Base-by-base conservation (phyloP, 805 yeast species). In the Metschnikowia santaceciliae region DNA sequence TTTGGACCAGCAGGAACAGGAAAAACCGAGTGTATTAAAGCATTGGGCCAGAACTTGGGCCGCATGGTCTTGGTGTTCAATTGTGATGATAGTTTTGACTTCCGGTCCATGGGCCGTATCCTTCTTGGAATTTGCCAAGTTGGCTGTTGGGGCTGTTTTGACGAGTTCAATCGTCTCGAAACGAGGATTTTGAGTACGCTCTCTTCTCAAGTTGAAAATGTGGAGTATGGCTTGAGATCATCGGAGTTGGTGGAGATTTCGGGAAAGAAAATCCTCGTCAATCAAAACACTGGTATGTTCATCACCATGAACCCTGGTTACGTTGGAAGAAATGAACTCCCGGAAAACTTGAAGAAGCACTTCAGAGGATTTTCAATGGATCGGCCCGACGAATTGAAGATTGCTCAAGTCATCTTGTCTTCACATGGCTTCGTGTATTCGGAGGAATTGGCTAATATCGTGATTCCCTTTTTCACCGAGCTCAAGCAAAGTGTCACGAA, bases 1-100 rank as follows among this genome's bases (percentile, higher is more conserved):
- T 83, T 86, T 66, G 98, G 98, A 0, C 97, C 98, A 1, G 97
- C 98, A 2, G 98, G 98, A 39, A 92, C 98, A 0, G 98, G 98
- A 56, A 92, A 92, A 63, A 92, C 98, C 0, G 98, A 92, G 63
- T 78, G 96, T 0, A 77, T 92, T 23, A 92, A 92, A 63, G 88
- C 96, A 0, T 70, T 91, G 32, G 97, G 94, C 1, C 82, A 82
- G 39, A 81, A 81, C 36, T 69, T 92, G 6, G 98, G 98, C 6
- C 77, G 82, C 51, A 80, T 82, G 79, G 96, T 90, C 0, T 65
- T 87, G 10, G 96, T 92, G 0, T 91, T 92, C 65, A 85, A 90
- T 62, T 92, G 98, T 70, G 98, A 92, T 60, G 96, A 91, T 46
- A 71, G 88, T 0, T 92, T 89, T 70, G 96, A 91, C 60, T 86